These are phyloP conservation scores for Dioscorea zingiberensis DNA, from an alignment of 106 monocot genomes.

Conservation along the genomic window DNA sequence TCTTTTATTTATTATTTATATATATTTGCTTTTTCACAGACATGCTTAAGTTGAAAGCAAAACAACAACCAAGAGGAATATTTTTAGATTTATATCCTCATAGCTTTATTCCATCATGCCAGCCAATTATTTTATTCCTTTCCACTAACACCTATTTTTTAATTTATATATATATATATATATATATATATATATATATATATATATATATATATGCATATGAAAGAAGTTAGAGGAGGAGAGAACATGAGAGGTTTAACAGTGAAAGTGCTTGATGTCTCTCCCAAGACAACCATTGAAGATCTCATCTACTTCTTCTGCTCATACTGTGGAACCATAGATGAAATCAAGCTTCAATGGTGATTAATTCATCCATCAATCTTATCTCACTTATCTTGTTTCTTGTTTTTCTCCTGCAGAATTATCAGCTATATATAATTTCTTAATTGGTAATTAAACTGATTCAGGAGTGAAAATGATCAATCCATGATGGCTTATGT, in stretches of 20 bases:
- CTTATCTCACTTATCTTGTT: background rate
- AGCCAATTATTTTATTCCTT: slow-evolving; percentile 1
- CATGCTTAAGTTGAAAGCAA: no score
- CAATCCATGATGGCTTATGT: slow-evolving; percentile 38
- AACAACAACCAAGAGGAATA: no score
- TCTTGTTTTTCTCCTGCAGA: background rate
- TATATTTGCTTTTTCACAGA: no score
- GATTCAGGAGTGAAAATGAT: slow-evolving; percentile 20
- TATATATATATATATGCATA: background rate
- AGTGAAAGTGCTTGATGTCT: slow-evolving; percentile 41
- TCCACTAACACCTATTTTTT: background rate
- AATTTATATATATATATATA: slow-evolving; percentile 1
- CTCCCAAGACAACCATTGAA: slow-evolving; percentile 24
- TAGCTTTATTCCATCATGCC: no score
- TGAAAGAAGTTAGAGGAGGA: background rate
- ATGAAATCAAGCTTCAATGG: slow-evolving; percentile 42
- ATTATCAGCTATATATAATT: background rate
- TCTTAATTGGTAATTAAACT: no score
- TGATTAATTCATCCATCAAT: slow-evolving; percentile 3
- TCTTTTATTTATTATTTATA: no score
- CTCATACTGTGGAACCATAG: slow-evolving; percentile 58
- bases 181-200: background rate
- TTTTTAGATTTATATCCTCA: no score
- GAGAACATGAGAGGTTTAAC: slow-evolving; percentile 39
- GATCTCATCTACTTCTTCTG: slow-evolving; percentile 51